phyloP scores from a whole-genome alignment of 495 filamentous ascomycete genomes.

The Penicillium atrosanguineum region DNA sequence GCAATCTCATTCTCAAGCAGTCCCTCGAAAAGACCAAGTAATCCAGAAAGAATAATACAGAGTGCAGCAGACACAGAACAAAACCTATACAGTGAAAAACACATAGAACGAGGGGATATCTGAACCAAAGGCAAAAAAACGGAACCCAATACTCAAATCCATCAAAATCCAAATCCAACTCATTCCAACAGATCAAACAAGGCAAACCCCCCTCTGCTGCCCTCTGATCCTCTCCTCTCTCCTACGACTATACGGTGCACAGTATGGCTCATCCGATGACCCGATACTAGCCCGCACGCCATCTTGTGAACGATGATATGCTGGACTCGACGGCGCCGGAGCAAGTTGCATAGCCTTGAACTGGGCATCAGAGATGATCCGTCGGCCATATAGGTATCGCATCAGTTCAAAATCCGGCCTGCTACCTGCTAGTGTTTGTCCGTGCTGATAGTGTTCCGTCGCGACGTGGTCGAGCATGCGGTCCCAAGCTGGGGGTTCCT shows the following conservation, averaged over 20 bases:
- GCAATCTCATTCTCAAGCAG: not conserved
- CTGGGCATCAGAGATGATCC: conserved; percentile 45
- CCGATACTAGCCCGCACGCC: conserved; percentile 42
- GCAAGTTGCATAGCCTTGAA: conserved; percentile 46
- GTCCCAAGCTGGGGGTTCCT: conserved; percentile 32
- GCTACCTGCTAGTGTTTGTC: conserved; percentile 40
- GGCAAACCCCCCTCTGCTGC: conserved; percentile 36
- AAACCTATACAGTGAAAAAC: not conserved
- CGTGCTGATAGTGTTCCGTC: conserved; percentile 34
- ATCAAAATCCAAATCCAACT: not conserved
- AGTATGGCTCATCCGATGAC: conserved; percentile 46
- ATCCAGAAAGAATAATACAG: not conserved
- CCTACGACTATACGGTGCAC: conserved; percentile 44
- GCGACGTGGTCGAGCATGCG: conserved; percentile 41
- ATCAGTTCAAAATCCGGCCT: conserved; percentile 46
- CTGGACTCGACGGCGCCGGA: conserved; percentile 42
- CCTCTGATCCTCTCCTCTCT: conserved; percentile 43
- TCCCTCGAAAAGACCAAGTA: not conserved
- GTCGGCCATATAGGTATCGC: conserved; percentile 42
- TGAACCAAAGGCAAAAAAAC: not conserved
- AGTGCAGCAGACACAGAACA: not conserved
- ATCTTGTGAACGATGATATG: conserved; percentile 44
- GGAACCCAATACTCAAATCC: not conserved
- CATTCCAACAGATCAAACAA: conserved; percentile 20
- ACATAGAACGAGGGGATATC: not conserved